phyloP scores from a whole-genome alignment of 2,329 filamentous ascomycete genomes.

The Fusarium hainanense region DNA sequence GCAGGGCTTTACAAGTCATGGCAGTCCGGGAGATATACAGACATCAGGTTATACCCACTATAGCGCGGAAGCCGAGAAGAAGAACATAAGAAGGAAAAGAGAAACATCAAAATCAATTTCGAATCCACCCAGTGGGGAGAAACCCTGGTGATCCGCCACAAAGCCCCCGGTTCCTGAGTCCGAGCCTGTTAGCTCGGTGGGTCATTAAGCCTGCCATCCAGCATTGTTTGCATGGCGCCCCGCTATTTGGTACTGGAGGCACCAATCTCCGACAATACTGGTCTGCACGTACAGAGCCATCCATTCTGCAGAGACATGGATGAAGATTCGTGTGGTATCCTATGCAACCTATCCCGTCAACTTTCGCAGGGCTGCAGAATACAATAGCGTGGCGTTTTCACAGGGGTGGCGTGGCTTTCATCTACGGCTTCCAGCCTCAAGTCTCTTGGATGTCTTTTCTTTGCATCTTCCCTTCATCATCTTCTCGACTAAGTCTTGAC shows the following conservation, averaged over 20 bases:
- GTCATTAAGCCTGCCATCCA: conserved; percentile 16
- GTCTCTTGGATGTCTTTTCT: neutral
- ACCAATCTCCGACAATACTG: conserved; percentile 28
- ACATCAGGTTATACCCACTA: conserved; percentile 1
- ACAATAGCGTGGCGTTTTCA: neutral
- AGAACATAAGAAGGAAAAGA: neutral
- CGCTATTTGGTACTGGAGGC: conserved; percentile 25
- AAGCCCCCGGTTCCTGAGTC: conserved; percentile 35
- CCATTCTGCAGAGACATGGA: neutral
- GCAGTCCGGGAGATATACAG: neutral
- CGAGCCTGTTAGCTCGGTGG: conserved; percentile 22
- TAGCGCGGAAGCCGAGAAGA: conserved; percentile 7
- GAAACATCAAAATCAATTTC: neutral
- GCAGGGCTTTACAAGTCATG: conserved; percentile 13
- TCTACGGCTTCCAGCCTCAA: neutral
- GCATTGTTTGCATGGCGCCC: conserved; percentile 35
- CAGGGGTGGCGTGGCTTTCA: neutral
- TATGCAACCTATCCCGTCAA: conserved; percentile 13
- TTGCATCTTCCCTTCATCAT: neutral
- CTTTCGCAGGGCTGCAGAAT: conserved; percentile 29
- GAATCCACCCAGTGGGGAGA: conserved; percentile 10
- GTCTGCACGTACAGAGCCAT: neutral
- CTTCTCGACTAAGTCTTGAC: conserved; percentile 11
- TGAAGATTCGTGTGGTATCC: conserved; percentile 10
- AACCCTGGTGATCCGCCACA: conserved; percentile 31